A percentile compares a stretch with the other conserved stretches of the same genome.
These are phyloP conservation scores for Alternaria ethzedia DNA, from an alignment of 2,329 filamentous ascomycete genomes.

Conservation along the genomic window DNA sequence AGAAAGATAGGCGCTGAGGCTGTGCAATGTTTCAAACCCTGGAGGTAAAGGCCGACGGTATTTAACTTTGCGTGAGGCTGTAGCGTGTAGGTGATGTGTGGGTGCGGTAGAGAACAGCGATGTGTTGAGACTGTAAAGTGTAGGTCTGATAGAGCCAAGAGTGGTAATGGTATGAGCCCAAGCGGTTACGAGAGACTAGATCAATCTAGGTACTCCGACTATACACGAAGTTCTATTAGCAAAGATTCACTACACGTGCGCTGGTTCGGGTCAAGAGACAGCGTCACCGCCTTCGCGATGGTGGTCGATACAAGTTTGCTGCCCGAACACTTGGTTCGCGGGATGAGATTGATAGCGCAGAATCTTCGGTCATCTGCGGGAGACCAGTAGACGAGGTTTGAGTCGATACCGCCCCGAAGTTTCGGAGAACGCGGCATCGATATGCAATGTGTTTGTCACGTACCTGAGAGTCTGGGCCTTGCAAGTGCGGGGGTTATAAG, in stretches of 20 bases:
- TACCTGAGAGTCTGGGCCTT: slow-evolving; percentile 11
- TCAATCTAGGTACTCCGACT: background rate
- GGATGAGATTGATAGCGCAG: background rate
- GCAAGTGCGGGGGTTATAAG: background rate
- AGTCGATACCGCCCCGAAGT: slow-evolving; percentile 15
- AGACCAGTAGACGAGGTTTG: slow-evolving; percentile 10
- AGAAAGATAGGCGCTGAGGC: background rate
- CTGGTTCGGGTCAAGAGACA: background rate
- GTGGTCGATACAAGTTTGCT: background rate
- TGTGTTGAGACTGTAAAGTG: background rate
- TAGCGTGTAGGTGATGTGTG: background rate
- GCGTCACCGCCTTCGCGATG: slow-evolving; percentile 1
- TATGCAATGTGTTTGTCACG: slow-evolving; percentile 7
- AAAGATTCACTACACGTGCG: background rate
- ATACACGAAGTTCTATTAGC: background rate
- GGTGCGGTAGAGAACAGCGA: background rate
- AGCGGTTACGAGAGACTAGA: background rate
- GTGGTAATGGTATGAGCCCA: background rate
- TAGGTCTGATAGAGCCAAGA: background rate
- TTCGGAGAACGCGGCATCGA: slow-evolving; percentile 2
- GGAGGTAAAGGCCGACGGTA: background rate
- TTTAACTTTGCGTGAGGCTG: background rate
- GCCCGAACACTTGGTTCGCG: slow-evolving; percentile 2
- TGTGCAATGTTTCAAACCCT: background rate
- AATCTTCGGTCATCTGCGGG: background rate